Base-by-base conservation (phyloP, 73 alveolate genomes). In the Symbiodinium pilosum region DNA sequence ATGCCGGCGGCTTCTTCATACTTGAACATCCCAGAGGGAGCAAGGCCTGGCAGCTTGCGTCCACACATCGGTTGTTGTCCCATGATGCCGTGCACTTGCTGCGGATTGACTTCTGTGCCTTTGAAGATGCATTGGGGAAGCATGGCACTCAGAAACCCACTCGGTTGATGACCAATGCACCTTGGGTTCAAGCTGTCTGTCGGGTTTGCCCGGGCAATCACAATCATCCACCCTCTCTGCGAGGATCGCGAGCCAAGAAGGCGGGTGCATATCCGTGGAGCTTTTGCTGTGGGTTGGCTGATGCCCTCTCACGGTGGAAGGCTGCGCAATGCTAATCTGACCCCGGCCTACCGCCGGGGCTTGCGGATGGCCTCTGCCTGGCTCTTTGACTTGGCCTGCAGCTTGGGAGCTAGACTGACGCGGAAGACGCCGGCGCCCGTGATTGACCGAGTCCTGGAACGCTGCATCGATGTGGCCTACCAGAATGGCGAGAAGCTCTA, bases 291-390 rank as follows among this genome's bases (percentile, higher is more conserved):
- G 83, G 38, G 6, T 5, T 86, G 21, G 83, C 93, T 40, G 20
- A 16, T 2, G 40, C 52, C 9, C 39, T 18, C n/a, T 20, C 2
- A 24, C 26, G 64, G 51, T 39, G 40, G 88, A 40, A 20, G 1
- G 56, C 83, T 86, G 81, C 30, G 52, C 51, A 24, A 44, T n/a
- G 93, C 93, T 14, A 83, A 83, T 9, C 93, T 86, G 28, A 42
- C 83, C 4, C 83, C 30, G 8, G 52, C 83, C 16, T 86, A 51
- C 38, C 59, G 83, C 43, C 81, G 93, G 6, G 52, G 52, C n/a
- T 38, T 86, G 3, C 24, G 64, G 59, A 54, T n/a, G 38, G 43
- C 93, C 3, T 32, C 83, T 26, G 83, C n/a, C 8, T 86, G 83
- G 93, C 2, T 86, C 41, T 42, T 85, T 9, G 39, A 34, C 14